phyloP scores from a whole-genome alignment of 73 alveolate genomes.

The Paramecium biaurelia region DNA sequence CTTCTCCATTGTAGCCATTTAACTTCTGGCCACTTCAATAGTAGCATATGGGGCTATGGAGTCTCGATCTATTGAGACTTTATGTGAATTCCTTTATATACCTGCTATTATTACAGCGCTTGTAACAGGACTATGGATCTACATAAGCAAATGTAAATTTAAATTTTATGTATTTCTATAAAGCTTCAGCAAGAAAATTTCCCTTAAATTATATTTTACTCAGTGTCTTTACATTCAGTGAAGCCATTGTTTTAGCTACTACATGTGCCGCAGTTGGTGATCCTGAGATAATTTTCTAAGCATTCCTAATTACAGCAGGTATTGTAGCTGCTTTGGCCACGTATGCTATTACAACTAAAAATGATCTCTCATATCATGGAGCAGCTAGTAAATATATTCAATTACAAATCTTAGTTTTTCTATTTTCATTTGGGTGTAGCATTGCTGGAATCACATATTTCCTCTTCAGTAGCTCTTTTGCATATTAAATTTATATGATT shows the following conservation, averaged over 20 bases:
- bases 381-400: slow-evolving; percentile 59
- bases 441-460: slow-evolving; percentile 79
- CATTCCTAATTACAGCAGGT: slow-evolving; percentile 89
- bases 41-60: not conserved
- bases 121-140: not conserved
- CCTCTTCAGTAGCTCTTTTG: slow-evolving; percentile 50
- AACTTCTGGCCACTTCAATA: slow-evolving; percentile 8
- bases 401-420: not conserved
- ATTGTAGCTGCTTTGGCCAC: slow-evolving; percentile 83
- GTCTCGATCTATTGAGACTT: not conserved
- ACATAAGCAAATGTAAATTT: slow-evolving; percentile 10
- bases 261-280: not conserved
- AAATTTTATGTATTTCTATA: not conserved
- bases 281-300: slow-evolving; percentile 72
- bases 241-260: not conserved
- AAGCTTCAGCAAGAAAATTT: not conserved
- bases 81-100: not conserved
- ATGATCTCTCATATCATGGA: slow-evolving; percentile 83
- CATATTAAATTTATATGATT: not conserved
- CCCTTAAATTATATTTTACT: not conserved
- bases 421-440: slow-evolving; percentile 62
- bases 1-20: not conserved
- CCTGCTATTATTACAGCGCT: not conserved
- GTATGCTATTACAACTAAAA: slow-evolving; percentile 86
- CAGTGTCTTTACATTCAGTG: not conserved